phyloP scores from a whole-genome alignment of 2,329 filamentous ascomycete genomes.

The Epichloe hybrida region DNA sequence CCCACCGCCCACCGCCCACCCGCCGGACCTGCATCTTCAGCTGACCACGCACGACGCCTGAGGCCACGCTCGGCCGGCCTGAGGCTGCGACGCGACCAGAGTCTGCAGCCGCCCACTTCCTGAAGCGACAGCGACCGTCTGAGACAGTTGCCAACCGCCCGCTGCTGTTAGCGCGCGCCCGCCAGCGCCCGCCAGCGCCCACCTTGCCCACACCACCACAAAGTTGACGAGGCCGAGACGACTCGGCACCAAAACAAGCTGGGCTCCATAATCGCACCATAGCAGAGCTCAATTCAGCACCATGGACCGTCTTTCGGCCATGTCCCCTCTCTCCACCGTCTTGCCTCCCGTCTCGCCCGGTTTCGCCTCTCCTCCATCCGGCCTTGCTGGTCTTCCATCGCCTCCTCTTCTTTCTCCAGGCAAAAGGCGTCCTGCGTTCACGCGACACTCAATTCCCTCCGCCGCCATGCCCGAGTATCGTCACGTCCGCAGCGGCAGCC shows the following conservation, averaged over 20 bases:
- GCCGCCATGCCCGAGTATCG: slow-evolving; percentile 36
- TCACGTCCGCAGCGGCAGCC: slow-evolving; percentile 44
- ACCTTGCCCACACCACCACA: background rate
- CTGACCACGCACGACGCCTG: no score
- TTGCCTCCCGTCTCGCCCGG: slow-evolving; percentile 3
- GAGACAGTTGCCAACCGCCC: background rate
- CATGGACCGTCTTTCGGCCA: slow-evolving; percentile 4
- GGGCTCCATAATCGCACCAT: no score
- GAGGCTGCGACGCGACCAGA: no score
- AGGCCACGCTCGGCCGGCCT: no score
- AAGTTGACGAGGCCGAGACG: no score
- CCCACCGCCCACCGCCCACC: background rate
- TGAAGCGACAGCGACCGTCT: background rate
- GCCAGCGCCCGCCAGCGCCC: background rate
- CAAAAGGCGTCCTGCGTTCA: slow-evolving; percentile 1
- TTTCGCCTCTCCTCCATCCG: slow-evolving; percentile 4
- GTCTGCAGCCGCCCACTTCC: background rate
- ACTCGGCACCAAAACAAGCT: no score
- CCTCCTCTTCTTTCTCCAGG: slow-evolving; percentile 3
- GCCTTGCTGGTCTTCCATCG: slow-evolving; percentile 2
- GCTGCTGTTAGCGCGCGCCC: background rate
- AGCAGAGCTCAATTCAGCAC: background rate
- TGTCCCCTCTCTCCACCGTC: slow-evolving; percentile 6
- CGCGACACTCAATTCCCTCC: slow-evolving; percentile 6
- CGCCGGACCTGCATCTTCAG: no score